Base-by-base conservation (phyloP, 2,329 filamentous ascomycete species). In the Kalmusia sp. region DNA sequence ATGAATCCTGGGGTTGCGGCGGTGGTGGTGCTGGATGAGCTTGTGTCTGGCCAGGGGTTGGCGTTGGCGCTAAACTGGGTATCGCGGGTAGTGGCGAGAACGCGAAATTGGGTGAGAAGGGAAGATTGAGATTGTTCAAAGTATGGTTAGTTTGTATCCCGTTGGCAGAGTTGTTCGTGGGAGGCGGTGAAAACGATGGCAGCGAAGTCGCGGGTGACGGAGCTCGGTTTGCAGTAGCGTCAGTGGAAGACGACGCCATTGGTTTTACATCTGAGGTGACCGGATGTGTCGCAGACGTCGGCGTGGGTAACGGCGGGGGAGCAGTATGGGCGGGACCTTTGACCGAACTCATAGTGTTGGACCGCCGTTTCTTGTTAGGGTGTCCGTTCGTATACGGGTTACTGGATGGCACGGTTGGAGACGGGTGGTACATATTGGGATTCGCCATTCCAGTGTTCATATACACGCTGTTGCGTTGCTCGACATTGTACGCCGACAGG, bases 51-150 rank as follows among this genome's bases (percentile, higher is more conserved):
- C 62, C 63, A 12, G 63, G 58, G n/a, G 65, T 64, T 28, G 70
- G 70, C 28, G 68, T 70, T 28, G 64, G 64, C 24, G 64, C 64
- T n/a, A 73, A 54, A 47, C 64, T 69, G 45, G 70, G 63, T 50
- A 72, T 65, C 38, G 69, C 69, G 15, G 69, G 69, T n/a, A 72
- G 58, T 33, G 63, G 62, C 24, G 69, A 69, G 55, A 73, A 70
- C 7, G 67, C 67, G 54, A 79, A 79, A 49, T 72, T 74, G 7
- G 77, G 76, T 7, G 76, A 77, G 52, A 78, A 76, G 3, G 72
- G 69, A 37, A 76, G 67, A 37, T 69, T 56, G 25, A 65, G 62
- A 24, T 61, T 59, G 15, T 44, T 31, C 28, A 41, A 54, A 14
- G 54, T 58, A 35, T 65, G 65, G 40, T 39, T 34, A 35, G 54